Conservation (phyloP, 768 basidiomycete species). For the Boletus sp. region DNA sequence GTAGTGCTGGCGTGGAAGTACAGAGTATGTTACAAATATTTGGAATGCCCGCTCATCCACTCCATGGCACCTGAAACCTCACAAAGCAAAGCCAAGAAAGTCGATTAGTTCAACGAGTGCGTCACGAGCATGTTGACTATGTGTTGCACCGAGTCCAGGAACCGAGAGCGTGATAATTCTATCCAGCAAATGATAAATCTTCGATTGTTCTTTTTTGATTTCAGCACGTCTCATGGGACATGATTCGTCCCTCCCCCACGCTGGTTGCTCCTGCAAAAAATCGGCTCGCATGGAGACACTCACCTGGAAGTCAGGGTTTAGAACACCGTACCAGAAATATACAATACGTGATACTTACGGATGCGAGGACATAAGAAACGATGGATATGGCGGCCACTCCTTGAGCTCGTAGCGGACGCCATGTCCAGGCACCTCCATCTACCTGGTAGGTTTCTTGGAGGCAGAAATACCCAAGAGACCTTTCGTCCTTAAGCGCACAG, state of each 20-base stretch:
- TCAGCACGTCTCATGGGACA: background rate
- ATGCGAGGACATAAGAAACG: background rate
- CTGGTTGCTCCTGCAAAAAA: background rate
- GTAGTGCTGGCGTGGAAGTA: too few relatives aligned
- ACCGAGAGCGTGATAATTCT: background rate
- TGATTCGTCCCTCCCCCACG: background rate
- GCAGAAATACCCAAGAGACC: background rate
- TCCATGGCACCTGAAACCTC: too few relatives aligned
- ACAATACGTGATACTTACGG: background rate
- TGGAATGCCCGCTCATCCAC: too few relatives aligned
- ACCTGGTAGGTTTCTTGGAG: background rate
- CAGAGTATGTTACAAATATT: too few relatives aligned
- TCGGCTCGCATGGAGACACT: background rate
- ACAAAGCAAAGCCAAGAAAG: background rate
- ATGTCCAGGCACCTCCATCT: background rate
- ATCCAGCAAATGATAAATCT: background rate
- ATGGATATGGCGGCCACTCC: background rate
- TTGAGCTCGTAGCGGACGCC: background rate
- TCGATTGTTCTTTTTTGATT: background rate
- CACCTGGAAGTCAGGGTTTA: background rate
- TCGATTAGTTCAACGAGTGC: background rate
- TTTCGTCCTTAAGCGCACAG: background rate
- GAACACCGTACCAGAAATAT: background rate
- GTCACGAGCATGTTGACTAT: background rate
- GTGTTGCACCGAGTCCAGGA: background rate